phyloP scores from a whole-genome alignment of 139 green algal genomes.

The Limnomonas spitsbergensis region DNA sequence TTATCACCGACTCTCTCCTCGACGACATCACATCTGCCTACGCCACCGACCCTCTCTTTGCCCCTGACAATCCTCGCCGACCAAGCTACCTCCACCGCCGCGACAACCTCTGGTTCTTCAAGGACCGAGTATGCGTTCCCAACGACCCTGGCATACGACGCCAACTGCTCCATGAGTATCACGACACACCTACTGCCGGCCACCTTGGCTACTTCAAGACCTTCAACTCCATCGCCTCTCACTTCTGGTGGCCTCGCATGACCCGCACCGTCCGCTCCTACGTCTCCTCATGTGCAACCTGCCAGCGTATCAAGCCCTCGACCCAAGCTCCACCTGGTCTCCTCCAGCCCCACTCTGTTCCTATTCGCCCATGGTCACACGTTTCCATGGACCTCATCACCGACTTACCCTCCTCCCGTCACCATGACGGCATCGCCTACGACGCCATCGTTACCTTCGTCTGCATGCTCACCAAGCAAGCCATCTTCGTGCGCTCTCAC shows the following conservation, averaged over 20 bases:
- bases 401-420: conserved; percentile 34
- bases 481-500: conserved; percentile 37
- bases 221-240: not conserved
- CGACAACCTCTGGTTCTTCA: conserved; percentile 12
- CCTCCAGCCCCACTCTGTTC: conserved; percentile 41
- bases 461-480: conserved; percentile 53
- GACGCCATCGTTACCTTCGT: conserved; percentile 55
- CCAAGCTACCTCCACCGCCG: not conserved
- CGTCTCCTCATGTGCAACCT: conserved; percentile 29
- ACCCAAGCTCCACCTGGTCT: conserved; percentile 29
- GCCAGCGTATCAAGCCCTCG: conserved; percentile 37
- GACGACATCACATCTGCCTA: conserved; percentile 4
- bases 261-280: conserved; percentile 23
- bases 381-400: conserved; percentile 62
- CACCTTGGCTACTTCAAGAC: conserved; percentile 29
- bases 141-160: not conserved
- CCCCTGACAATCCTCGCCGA: conserved; percentile 12
- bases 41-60: not conserved
- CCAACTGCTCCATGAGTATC: conserved; percentile 7
- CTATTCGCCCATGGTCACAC: conserved; percentile 32
- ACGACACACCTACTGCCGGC: conserved; percentile 13
- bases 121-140: conserved; percentile 3
- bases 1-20: not conserved
- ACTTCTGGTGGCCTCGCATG: conserved; percentile 38
- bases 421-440: conserved; percentile 16